These are phyloP conservation scores for Leccinum pellstonianum DNA, from an alignment of 768 basidiomycete genomes.

Conservation along the genomic window DNA sequence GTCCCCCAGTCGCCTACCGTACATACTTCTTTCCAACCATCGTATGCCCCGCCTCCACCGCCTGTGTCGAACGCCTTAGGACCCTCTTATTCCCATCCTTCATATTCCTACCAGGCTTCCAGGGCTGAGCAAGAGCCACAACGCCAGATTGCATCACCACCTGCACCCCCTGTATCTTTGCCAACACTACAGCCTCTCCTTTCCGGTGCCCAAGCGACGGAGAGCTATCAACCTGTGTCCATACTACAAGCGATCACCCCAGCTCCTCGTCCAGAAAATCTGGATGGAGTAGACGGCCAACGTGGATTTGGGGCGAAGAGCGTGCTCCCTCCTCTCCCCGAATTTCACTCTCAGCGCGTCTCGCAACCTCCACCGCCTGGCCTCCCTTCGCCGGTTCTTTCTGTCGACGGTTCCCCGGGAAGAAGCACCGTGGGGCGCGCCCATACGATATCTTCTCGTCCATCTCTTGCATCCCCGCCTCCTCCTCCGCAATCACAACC, in stretches of 20 bases:
- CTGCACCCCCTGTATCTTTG: constrained; percentile 1
- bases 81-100: constrained; percentile 17
- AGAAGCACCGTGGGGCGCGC: constrained; percentile 25
- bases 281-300: constrained; percentile 15
- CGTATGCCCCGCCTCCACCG: constrained; percentile 25
- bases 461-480: constrained; percentile 17
- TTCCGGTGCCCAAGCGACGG: constrained; percentile 12
- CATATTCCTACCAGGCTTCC: constrained; percentile 12
- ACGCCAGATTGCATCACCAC: constrained; percentile 16
- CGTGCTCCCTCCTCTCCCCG: constrained; percentile 4
- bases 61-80: constrained; percentile 16
- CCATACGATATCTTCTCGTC: constrained; percentile 29
- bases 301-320: constrained; percentile 7
- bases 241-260: constrained; percentile 16
- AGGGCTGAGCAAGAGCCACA: constrained; percentile 13
- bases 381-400: constrained; percentile 21
- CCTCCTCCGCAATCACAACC: constrained; percentile 14
- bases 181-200: constrained; percentile 15
- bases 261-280: not conserved
- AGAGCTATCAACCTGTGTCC: constrained; percentile 23
- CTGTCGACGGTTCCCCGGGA: constrained; percentile 12
- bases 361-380: constrained; percentile 16
- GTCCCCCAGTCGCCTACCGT: constrained; percentile 26
- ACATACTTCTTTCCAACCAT: constrained; percentile 31
- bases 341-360: constrained; percentile 20